Evolutionary conservation across 306 rosid species (phyloP).

Genomic region (Begonia peltatifolia): DNA sequence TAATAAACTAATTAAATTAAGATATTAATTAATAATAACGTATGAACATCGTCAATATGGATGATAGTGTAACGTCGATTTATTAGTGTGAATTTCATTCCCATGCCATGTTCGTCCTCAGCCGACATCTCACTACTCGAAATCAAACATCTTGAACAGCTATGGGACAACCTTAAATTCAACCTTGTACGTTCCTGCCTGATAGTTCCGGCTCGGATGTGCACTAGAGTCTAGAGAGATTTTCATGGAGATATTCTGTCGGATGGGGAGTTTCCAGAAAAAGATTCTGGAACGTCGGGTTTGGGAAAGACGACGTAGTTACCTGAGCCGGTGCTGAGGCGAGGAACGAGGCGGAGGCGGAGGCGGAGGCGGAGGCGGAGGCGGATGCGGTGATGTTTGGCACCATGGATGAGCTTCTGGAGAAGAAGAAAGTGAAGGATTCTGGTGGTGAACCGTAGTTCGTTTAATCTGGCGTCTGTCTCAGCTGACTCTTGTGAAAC

Average conservation of each 20-base stretch:
- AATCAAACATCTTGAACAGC: constrained; percentile 10
- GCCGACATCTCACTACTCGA: constrained; percentile 46
- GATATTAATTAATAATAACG: too few species aligned
- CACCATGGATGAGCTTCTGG: constrained; percentile 64
- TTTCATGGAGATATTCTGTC: constrained; percentile 30
- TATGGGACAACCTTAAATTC: constrained; percentile 43
- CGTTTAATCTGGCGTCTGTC: constrained; percentile 88
- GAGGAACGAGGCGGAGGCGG: constrained; percentile 64
- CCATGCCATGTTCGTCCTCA: constrained; percentile 49
- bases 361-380: constrained; percentile 74
- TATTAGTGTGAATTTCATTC: too few species aligned
- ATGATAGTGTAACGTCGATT: too few species aligned
- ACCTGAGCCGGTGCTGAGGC: constrained; percentile 36
- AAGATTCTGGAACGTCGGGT: constrained; percentile 63
- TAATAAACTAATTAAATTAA: too few species aligned
- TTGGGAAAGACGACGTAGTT: too few species aligned
- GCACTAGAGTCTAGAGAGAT: constrained; percentile 17
- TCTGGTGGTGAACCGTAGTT: constrained; percentile 69
- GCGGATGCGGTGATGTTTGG: constrained; percentile 57
- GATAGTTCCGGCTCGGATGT: constrained; percentile 26
- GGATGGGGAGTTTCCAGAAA: constrained; percentile 44
- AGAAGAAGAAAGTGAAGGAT: constrained; percentile 69
- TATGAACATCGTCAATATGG: too few species aligned
- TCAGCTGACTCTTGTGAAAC: neutral
- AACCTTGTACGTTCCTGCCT: constrained; percentile 37